Percentiles rank a stretch among this genome's conserved stretches.
Evolutionary conservation across 2,329 filamentous ascomycete genomes (phyloP).

Genomic region (Chrysosporium queenslandicum): DNA sequence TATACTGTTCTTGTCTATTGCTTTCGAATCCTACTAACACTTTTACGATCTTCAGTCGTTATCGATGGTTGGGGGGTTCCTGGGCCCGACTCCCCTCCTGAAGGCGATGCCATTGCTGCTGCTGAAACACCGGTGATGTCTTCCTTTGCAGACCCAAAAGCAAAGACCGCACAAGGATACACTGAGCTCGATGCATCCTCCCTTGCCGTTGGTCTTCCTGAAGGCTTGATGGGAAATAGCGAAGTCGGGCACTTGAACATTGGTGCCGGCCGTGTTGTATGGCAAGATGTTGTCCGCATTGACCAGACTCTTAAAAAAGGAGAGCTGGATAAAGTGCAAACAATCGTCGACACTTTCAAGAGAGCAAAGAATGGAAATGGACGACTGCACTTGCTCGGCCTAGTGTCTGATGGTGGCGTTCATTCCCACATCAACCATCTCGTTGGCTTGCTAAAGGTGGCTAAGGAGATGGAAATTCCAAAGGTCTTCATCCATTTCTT

Average conservation of each 20-base stretch:
- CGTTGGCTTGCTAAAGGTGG: constrained; percentile 74
- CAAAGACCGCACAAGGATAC: constrained; percentile 70
- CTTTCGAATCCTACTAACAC: constrained; percentile 16
- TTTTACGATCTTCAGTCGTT: constrained; percentile 59
- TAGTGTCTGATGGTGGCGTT: constrained; percentile 91
- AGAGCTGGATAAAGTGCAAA: constrained; percentile 64
- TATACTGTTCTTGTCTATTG: constrained; percentile 11
- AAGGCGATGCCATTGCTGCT: constrained; percentile 91
- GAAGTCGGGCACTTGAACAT: constrained; percentile 99
- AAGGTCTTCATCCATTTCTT: constrained; percentile 99
- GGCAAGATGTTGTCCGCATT: constrained; percentile 97
- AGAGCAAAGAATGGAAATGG: constrained; percentile 79
- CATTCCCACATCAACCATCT: constrained; percentile 95
- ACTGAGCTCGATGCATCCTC: constrained; percentile 93
- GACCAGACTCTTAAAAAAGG: constrained; percentile 83
- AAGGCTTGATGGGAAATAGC: constrained; percentile 97
- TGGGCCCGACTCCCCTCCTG: constrained; percentile 64
- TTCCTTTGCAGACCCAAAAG: constrained; percentile 56
- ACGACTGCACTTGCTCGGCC: constrained; percentile 79
- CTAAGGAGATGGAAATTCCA: constrained; percentile 77
- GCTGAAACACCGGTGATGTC: constrained; percentile 95
- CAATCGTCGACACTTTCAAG: constrained; percentile 67
- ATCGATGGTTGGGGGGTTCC: constrained; percentile 98
- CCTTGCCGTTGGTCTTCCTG: constrained; percentile 85
- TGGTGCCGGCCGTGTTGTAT: constrained; percentile 91